Conservation (phyloP, 495 filamentous ascomycete genomes). For the Penicillium psychrofluorescens region DNA sequence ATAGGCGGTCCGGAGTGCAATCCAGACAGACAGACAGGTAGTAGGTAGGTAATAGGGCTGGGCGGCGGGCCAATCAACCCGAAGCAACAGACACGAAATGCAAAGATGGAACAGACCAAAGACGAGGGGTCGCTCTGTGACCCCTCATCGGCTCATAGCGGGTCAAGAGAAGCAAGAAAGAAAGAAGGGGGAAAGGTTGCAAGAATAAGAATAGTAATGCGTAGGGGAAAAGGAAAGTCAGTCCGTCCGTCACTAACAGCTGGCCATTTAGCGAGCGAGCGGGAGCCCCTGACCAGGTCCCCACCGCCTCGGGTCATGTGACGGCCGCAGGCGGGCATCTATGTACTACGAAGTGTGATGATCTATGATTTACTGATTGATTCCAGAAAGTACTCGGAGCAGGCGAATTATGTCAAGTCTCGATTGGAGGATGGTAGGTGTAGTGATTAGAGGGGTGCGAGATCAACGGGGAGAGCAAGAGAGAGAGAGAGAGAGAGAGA, state of each 20-base stretch:
- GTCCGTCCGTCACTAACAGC: slow-evolving; percentile 16
- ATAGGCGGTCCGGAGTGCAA: neutral
- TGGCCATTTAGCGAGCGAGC: slow-evolving; percentile 23
- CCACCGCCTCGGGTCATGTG: too few relatives aligned
- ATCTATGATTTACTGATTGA: neutral
- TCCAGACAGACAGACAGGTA: neutral
- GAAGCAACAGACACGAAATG: neutral
- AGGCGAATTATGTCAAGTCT: slow-evolving; percentile 24
- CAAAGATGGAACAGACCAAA: slow-evolving; percentile 14
- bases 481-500: slow-evolving; percentile 1
- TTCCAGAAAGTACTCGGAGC: neutral
- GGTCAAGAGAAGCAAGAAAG: slow-evolving; percentile 4
- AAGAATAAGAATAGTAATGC: too few relatives aligned
- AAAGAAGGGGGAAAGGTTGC: neutral
- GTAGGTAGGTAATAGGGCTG: neutral
- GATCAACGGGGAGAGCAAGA: slow-evolving; percentile 17
- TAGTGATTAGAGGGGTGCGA: slow-evolving; percentile 14
- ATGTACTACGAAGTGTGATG: too few relatives aligned
- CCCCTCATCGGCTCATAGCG: slow-evolving; percentile 23
- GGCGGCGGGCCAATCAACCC: neutral
- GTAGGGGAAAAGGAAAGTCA: too few relatives aligned
- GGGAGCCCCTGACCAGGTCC: slow-evolving; percentile 32
- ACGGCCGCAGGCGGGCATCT: too few relatives aligned
- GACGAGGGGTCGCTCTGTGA: slow-evolving; percentile 20
- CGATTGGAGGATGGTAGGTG: slow-evolving; percentile 26